phyloP scores from a whole-genome alignment of 768 basidiomycete genomes.

The Phaffia tasmanica region DNA sequence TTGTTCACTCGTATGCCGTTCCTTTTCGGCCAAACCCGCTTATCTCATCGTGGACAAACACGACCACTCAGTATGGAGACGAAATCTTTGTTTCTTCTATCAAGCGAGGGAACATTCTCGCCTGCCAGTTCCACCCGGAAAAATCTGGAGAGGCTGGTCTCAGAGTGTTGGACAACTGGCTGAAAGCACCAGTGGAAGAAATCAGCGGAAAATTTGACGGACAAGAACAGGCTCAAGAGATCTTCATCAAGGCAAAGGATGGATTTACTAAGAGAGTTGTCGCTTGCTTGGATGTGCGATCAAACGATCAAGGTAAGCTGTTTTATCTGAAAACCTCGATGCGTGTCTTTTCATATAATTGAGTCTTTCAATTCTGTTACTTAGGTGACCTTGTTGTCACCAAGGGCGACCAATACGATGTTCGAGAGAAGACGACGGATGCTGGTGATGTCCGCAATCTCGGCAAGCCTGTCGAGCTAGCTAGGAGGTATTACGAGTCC shows the following conservation, averaged over 20 bases:
- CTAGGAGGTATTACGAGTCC: slow-evolving; percentile 67
- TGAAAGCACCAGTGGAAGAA: slow-evolving; percentile 40
- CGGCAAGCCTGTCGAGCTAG: slow-evolving; percentile 89
- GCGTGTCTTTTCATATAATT: neutral
- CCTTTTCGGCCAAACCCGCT: slow-evolving; percentile 41
- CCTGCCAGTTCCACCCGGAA: slow-evolving; percentile 94
- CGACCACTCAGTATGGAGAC: slow-evolving; percentile 84
- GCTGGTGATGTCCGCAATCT: slow-evolving; percentile 66
- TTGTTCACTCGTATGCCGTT: slow-evolving; percentile 90
- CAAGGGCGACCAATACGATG: slow-evolving; percentile 98
- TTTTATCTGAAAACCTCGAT: neutral
- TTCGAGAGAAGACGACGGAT: slow-evolving; percentile 57
- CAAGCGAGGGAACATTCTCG: slow-evolving; percentile 73
- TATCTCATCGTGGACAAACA: slow-evolving; percentile 63
- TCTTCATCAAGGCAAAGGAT: slow-evolving; percentile 37
- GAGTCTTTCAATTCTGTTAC: neutral
- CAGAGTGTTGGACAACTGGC: slow-evolving; percentile 66
- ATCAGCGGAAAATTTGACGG: slow-evolving; percentile 27
- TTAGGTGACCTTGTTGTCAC: slow-evolving; percentile 91
- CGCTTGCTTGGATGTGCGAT: slow-evolving; percentile 93
- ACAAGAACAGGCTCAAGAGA: slow-evolving; percentile 1
- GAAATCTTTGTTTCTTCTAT: slow-evolving; percentile 82
- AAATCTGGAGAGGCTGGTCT: slow-evolving; percentile 87
- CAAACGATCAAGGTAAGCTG: slow-evolving; percentile 56
- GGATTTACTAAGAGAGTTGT: slow-evolving; percentile 85